Evolutionary conservation across 23 red algal genomes (phyloP), one percentile per base, ranked within the genome.

Genomic region (Gracilaria gracilis): DNA sequence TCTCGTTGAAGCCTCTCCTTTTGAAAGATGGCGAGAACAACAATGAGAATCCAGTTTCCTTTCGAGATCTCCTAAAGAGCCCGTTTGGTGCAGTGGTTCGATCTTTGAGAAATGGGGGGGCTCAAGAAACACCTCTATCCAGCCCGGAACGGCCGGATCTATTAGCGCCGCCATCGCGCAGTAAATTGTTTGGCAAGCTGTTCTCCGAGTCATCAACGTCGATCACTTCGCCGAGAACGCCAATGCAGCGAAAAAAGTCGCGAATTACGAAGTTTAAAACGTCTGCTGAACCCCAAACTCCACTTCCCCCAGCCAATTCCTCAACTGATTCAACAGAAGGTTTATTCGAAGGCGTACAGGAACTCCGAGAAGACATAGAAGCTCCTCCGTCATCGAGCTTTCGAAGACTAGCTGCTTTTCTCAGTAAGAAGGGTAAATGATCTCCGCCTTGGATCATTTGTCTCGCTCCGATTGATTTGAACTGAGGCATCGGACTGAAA

Each of bases 51-150:
- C 84, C 84, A 4, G 23, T 71, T 17, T 87, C 84, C 15, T 75
- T 87, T 57, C 84, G 84, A n/a, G 84, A 77, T 75, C 84, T 64
- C 35, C 47, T 87, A 15, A 70, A 71, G 69, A 87, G 84, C 17
- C 84, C 84, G 4, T 59, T 87, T 27, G 84, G 62, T 19, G 51
- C 64, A 24, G 54, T 87, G 46, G 34, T 51, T 12, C 72, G 72
- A 77, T 49, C 72, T 25, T 29, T 77, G 40, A n/a, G 46, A 25
- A 77, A 37, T 42, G 19, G 40, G 32, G 39, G 2, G 20, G 39
- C 23, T 50, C 72, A 77, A 23, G 72, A 77, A 27, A 31, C 31
- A 51, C 14, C 1, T 51, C 0, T 9, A 46, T 77, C 46, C 23
- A 48, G 14, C 27, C 39, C 72, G 32, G 46, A 50, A 77, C 72